Conservation (phyloP, 2,329 filamentous ascomycete species). For the Zymoseptoria pseudotritici region DNA sequence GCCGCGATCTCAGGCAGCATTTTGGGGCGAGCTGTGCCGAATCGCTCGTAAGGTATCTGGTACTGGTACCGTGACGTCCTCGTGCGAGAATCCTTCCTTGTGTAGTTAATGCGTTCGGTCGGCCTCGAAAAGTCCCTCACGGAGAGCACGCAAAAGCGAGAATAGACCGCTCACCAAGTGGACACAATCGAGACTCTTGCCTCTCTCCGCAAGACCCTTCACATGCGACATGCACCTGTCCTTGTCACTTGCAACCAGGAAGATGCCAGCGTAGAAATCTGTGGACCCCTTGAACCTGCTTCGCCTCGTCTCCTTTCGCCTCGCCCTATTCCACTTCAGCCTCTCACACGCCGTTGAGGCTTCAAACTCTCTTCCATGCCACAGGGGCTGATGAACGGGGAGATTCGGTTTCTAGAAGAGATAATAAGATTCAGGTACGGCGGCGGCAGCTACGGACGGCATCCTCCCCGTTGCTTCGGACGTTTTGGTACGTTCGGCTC, state of each 20-base stretch:
- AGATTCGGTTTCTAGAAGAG: background rate
- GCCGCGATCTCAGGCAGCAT: background rate
- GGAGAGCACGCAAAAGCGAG: background rate
- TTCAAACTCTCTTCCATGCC: background rate
- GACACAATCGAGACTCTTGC: background rate
- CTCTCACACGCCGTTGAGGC: background rate
- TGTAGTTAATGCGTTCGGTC: background rate
- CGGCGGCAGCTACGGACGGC: background rate
- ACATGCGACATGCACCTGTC: background rate
- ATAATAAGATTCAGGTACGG: background rate
- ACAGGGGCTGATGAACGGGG: background rate
- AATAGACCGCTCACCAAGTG: background rate
- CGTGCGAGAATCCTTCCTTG: background rate
- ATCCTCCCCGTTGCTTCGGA: background rate
- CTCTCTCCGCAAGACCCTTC: background rate
- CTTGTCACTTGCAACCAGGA: background rate
- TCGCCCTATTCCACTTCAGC: background rate
- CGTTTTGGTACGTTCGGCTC: background rate
- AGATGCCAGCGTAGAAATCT: background rate
- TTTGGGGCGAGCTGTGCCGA: background rate
- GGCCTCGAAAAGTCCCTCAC: background rate
- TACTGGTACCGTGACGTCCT: background rate
- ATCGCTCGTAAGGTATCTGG: background rate
- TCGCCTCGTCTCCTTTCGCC: background rate
- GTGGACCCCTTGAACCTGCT: background rate